These are phyloP conservation scores for Globisporangium canariense DNA, from an alignment of 352 stramenopile species.

Conservation along the genomic window DNA sequence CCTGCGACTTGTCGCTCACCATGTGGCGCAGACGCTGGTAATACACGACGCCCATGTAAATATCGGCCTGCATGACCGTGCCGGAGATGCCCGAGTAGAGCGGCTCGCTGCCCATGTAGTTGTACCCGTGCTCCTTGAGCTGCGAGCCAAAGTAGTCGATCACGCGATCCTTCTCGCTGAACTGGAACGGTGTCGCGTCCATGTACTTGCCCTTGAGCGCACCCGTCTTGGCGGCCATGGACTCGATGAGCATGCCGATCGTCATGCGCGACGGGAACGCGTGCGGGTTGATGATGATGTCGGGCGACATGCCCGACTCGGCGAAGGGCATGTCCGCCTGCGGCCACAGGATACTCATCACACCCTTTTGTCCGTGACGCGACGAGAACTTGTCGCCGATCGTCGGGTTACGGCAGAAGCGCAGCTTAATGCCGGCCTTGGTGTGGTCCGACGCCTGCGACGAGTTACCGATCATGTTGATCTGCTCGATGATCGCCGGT, in stretches of 20 bases:
- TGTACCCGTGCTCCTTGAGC: conserved; percentile 94
- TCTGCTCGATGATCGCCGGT: conserved; percentile 96
- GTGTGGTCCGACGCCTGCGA: conserved; percentile 74
- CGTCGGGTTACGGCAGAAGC: conserved; percentile 98
- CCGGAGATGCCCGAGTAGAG: conserved; percentile 99
- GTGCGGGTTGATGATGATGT: conserved; percentile 99
- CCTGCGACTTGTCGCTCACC: conserved; percentile 99
- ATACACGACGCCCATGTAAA: conserved; percentile 99
- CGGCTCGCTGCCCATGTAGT: conserved; percentile 99
- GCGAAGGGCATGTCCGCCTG: conserved; percentile 99
- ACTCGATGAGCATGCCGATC: conserved; percentile 95
- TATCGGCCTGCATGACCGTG: conserved; percentile 98
- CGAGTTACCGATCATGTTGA: conserved; percentile 78
- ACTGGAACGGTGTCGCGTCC: conserved; percentile 99
- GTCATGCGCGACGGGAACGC: conserved; percentile 99
- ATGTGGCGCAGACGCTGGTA: conserved; percentile 99
- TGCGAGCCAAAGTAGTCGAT: conserved; percentile 99
- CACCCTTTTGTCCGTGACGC: conserved; percentile 99
- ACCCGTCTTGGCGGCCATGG: conserved; percentile 99
- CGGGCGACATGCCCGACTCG: conserved; percentile 97
- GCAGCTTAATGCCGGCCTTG: conserved; percentile 95
- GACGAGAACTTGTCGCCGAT: conserved; percentile 99
- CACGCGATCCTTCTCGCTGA: conserved; percentile 97
- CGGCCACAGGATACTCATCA: conserved; percentile 98
- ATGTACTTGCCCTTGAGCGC: conserved; percentile 96